These are phyloP conservation scores for Populus ilicifolia DNA, from an alignment of 345 rosid species.

Conservation along the genomic window DNA sequence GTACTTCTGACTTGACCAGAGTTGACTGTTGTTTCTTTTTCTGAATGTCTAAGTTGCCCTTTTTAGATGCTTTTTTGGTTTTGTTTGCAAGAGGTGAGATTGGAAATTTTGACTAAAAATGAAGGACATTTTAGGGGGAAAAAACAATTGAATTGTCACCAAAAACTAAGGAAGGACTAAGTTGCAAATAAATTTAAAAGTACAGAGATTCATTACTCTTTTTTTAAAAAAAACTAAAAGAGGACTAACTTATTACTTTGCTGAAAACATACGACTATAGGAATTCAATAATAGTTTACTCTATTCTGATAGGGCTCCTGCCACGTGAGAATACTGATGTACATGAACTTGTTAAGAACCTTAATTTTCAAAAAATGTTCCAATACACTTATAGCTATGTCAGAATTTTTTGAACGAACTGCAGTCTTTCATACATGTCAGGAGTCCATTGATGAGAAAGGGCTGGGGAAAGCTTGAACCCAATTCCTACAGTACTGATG, in stretches of 20 bases:
- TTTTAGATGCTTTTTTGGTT: no score
- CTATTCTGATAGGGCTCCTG: neutral
- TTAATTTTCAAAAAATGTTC: neutral
- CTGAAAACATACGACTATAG: neutral
- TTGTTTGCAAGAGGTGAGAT: no score
- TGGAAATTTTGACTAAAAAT: no score
- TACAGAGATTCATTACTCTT: neutral
- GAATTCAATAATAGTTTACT: neutral
- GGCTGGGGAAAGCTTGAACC: neutral
- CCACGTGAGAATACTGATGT: neutral
- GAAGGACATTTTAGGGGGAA: no score
- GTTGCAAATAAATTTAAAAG: no score
- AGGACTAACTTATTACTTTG: neutral
- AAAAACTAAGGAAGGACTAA: no score
- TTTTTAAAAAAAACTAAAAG: neutral
- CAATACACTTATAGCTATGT: neutral
- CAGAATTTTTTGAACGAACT: slow-evolving; percentile 1
- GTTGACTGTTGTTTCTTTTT: no score
- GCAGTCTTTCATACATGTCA: slow-evolving; percentile 1
- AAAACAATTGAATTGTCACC: no score
- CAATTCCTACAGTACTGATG: neutral
- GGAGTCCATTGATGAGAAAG: slow-evolving; percentile 8
- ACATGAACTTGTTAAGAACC: neutral
- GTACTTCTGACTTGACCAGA: no score
- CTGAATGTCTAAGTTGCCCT: no score